Evolutionary conservation across 306 rosid species (phyloP), one percentile per base, ranked within the genome.

Genomic region (Medicago arabica): DNA sequence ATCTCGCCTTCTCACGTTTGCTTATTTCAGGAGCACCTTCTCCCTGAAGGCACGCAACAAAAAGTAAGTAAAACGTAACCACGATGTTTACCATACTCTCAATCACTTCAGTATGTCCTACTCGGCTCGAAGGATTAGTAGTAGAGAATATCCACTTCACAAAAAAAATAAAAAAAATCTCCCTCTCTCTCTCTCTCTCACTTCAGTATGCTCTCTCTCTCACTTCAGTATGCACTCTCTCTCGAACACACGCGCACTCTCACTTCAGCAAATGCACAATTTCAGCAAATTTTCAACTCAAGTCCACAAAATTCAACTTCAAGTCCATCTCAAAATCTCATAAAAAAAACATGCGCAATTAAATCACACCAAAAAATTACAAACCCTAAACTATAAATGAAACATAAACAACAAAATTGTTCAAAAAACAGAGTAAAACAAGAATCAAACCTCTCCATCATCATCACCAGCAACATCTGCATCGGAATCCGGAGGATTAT

Each of bases 1-100:
- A 87, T 72, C 97, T 88, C 14, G 86, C 89, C 80, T 82, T 95
- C 70, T 96, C 99, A n/a, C 98, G 99, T 86, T 88, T 90, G 81
- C 96, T 80, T 72, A 92, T 76, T 71, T 85, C 85, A 28, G 90
- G 90, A 79, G 43, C 82, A 13, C 79, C 87, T 47, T 66, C 97
- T 57, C 73, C 93, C 93, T 87, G 77, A 43, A 69, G 9, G 44
- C 78, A 8, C 9, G 46, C 69, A 62, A 25, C 28, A 62, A 36
- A 34, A 34, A 5, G 38, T 34, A 63, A 60, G 2, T 10, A 63
- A 39, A 10, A 21, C 4, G 15, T 39, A 3, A 54, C 44, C 62
- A 17, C 6, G 8, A 25, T 9, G 31, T 47, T 69, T 36, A 34
- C 7, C 38, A 6, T 34, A 34, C 38, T 34, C 31, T 28, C 31